Evolutionary conservation across 73 alveolate species (phyloP), one percentile per base, ranked within the genome.

Genomic region (Effrenium voratum): DNA sequence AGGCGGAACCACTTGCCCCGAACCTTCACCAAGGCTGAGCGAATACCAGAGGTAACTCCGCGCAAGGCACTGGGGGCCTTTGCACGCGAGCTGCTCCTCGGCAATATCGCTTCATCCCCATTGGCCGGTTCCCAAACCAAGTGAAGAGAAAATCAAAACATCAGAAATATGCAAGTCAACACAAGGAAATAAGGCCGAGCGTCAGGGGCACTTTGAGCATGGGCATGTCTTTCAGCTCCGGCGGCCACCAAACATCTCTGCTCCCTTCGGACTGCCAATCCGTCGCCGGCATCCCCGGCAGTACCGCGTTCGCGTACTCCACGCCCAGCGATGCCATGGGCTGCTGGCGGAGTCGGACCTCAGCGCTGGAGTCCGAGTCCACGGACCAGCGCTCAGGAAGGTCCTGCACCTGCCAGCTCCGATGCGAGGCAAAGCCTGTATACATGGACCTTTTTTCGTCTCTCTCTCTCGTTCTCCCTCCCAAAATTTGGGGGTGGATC

Each of bases 1-100:
- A 88, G 73, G n/a, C 96, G 84, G n/a, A 59, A 88, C 96, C 96
- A 88, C 40, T 72, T 5, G 86, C 96, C 96, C n/a, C 73, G 49
- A 38, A 73, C 47, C 60, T 15, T 72, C 75, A 88, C 96, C 57
- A 88, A 47, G n/a, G 96, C 96, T 4, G 86, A 63, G 24, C 96
- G 81, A 8, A 88, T 34, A 40, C 96, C 96, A 16, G 87, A 66
- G 57, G 86, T 86, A 40, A 49, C 68, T 57, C 94, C 94, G 30
- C 12, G 55, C 40, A 86, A 47, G 22, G 95, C 84, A 2, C 83
- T 63, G 1, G 81, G 95, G 50, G 8, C 63, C 63, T 52, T 52
- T 52, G 19, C 63, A 52, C 19, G 26, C 19, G 26, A 52, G 19
- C 19, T 19, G 19, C 8, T 12, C 8, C 63, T 12, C 63, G 16